These are phyloP conservation scores for Phytophthora uliginosa DNA, from an alignment of 352 stramenopile genomes.

Conservation along the genomic window DNA sequence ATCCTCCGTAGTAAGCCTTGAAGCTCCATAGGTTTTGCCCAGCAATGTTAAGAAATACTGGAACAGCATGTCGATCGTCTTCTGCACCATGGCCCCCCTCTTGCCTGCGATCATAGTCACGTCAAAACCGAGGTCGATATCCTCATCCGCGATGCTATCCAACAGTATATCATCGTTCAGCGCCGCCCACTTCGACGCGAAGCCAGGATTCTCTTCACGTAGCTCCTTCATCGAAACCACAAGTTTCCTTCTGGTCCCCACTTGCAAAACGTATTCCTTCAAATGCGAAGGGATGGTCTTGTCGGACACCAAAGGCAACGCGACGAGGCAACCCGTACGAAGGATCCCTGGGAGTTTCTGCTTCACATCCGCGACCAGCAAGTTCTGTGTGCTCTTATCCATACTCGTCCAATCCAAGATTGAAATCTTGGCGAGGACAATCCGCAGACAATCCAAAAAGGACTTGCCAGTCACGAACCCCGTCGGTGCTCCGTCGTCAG, in stretches of 20 bases:
- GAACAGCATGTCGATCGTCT: not conserved
- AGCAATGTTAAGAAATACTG: not conserved
- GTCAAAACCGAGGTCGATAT: conserved; percentile 49
- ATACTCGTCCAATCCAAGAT: conserved; percentile 78
- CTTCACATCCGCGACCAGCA: conserved; percentile 48
- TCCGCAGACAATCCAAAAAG: conserved; percentile 68
- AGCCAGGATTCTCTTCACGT: conserved; percentile 32
- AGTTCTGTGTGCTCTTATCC: conserved; percentile 53
- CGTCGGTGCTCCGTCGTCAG: conserved; percentile 5
- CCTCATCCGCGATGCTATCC: conserved; percentile 42
- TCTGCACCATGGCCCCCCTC: not conserved
- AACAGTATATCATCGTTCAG: conserved; percentile 26
- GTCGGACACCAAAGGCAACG: conserved; percentile 1
- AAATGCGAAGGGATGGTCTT: conserved; percentile 29
- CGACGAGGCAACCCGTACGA: conserved; percentile 48
- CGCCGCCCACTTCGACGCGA: conserved; percentile 40
- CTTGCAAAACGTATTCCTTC: conserved; percentile 35
- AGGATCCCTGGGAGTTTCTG: conserved; percentile 48
- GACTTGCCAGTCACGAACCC: conserved; percentile 47
- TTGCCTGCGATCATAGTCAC: not conserved
- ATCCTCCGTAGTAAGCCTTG: not conserved
- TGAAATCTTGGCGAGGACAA: conserved; percentile 76
- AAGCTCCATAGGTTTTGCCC: not conserved
- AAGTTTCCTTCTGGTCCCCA: conserved; percentile 17
- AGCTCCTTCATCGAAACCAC: conserved; percentile 36